Percentiles rank a stretch among this genome's conserved stretches.
These are phyloP conservation scores for Psophocarpus tetragonolobus DNA, from an alignment of 306 rosid genomes.

Conservation along the genomic window DNA sequence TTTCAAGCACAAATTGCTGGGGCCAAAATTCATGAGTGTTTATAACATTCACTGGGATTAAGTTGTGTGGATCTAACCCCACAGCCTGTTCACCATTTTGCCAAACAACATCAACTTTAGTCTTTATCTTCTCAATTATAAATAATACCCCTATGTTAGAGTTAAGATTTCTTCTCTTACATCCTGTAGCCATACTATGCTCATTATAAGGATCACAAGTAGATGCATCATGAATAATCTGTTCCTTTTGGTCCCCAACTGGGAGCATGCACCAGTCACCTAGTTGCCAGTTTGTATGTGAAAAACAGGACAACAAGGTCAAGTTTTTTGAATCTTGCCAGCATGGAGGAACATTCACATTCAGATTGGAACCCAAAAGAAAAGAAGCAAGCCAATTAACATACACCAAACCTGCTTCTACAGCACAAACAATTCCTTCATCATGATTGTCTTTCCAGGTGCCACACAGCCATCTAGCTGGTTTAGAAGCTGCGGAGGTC, in stretches of 20 bases:
- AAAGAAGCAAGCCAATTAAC: conserved; percentile 80
- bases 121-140: conserved; percentile 74
- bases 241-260: conserved; percentile 40
- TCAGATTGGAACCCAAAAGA: conserved; percentile 46
- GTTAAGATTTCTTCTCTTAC: conserved; percentile 40
- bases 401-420: conserved; percentile 76
- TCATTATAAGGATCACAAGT: conserved; percentile 35
- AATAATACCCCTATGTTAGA: conserved; percentile 55
- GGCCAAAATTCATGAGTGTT: conserved; percentile 93
- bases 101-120: conserved; percentile 81
- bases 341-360: conserved; percentile 55
- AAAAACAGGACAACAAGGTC: conserved; percentile 76
- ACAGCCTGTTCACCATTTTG: conserved; percentile 72
- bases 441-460: conserved; percentile 69
- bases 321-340: conserved; percentile 70
- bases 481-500: conserved; percentile 59
- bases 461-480: conserved; percentile 82
- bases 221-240: conserved; percentile 42
- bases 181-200: conserved; percentile 47
- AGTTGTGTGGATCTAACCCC: conserved; percentile 63
- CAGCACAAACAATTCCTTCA: conserved; percentile 77
- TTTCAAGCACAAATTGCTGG: conserved; percentile 82
- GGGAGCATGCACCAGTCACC: conserved; percentile 95
- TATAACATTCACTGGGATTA: conserved; percentile 67
- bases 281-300: conserved; percentile 87